These are phyloP conservation scores for Pseudogymnoascus sp. DNA, from an alignment of 2,329 filamentous ascomycete species.

Conservation along the genomic window DNA sequence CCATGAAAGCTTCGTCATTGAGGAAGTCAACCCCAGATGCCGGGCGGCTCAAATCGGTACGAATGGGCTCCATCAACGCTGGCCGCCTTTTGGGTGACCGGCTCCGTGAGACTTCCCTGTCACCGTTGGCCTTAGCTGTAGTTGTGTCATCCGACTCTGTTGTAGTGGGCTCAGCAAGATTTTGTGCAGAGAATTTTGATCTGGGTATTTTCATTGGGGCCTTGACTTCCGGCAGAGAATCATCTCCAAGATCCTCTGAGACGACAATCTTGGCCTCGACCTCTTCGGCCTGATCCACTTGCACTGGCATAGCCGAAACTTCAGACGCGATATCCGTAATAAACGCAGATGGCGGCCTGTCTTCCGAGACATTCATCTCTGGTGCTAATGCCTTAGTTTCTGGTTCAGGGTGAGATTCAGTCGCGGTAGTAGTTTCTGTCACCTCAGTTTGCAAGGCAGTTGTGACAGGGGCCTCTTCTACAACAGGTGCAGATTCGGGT, in stretches of 20 bases:
- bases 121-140: neutral
- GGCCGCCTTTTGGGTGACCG: slow-evolving; percentile 20
- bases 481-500: neutral
- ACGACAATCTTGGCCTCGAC: neutral
- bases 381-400: neutral
- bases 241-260: neutral
- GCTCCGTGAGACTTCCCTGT: neutral
- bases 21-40: slow-evolving; percentile 43
- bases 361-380: neutral
- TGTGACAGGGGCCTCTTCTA: neutral
- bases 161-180: slow-evolving; percentile 13
- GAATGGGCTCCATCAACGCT: slow-evolving; percentile 45
- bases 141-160: neutral
- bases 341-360: neutral
- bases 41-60: slow-evolving; percentile 35
- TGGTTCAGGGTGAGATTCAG: neutral
- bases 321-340: neutral
- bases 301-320: neutral
- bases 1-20: slow-evolving; percentile 77
- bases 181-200: slow-evolving; percentile 25
- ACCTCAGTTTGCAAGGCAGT: neutral
- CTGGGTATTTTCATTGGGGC: slow-evolving; percentile 20
- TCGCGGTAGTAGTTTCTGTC: neutral
- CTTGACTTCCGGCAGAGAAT: slow-evolving; percentile 9
- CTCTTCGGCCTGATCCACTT: neutral